Evolutionary conservation across 2,329 filamentous ascomycete genomes (phyloP).

Genomic region (Nigrospora osmanthi): DNA sequence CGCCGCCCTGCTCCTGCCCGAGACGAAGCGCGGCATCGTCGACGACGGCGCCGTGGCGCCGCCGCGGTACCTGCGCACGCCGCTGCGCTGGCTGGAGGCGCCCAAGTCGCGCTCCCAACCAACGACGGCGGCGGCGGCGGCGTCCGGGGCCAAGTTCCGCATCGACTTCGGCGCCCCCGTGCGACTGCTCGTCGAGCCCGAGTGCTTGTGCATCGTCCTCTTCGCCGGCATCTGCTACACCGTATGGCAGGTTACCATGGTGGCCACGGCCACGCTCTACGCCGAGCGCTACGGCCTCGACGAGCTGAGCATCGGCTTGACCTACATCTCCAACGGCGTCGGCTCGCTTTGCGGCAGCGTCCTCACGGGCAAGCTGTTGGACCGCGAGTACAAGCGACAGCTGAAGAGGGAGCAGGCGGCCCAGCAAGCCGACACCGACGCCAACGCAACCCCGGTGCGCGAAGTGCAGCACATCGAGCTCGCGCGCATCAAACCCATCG

Average conservation of each 20-base stretch:
- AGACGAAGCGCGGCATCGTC: conserved; percentile 51
- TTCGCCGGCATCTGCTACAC: too few relatives aligned
- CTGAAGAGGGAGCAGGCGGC: conserved; percentile 53
- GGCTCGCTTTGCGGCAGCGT: too few relatives aligned
- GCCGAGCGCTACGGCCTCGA: too few relatives aligned
- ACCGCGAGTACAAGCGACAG: conserved; percentile 51
- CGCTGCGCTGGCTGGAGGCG: conserved; percentile 39
- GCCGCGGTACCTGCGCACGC: conserved; percentile 48
- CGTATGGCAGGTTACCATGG: too few relatives aligned
- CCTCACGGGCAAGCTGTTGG: too few relatives aligned
- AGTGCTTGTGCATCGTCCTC: conserved; percentile 50
- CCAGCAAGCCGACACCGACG: conserved; percentile 52
- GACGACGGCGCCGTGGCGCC: conserved; percentile 55
- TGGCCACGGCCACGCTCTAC: too few relatives aligned
- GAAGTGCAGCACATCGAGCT: conserved; percentile 45
- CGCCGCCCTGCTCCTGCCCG: conserved; percentile 48
- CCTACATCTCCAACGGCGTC: too few relatives aligned
- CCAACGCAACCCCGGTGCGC: conserved; percentile 39
- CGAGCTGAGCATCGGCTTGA: too few relatives aligned
- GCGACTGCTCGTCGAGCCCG: conserved; percentile 32
- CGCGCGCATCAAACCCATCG: conserved; percentile 45
- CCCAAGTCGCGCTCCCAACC: conserved; percentile 17
- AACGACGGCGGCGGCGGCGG: too few relatives aligned
- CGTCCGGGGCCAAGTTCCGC: too few relatives aligned
- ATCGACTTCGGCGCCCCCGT: conserved; percentile 22